These are phyloP conservation scores for Neurospora sp. DNA, from an alignment of 495 filamentous ascomycete species.

Conservation along the genomic window DNA sequence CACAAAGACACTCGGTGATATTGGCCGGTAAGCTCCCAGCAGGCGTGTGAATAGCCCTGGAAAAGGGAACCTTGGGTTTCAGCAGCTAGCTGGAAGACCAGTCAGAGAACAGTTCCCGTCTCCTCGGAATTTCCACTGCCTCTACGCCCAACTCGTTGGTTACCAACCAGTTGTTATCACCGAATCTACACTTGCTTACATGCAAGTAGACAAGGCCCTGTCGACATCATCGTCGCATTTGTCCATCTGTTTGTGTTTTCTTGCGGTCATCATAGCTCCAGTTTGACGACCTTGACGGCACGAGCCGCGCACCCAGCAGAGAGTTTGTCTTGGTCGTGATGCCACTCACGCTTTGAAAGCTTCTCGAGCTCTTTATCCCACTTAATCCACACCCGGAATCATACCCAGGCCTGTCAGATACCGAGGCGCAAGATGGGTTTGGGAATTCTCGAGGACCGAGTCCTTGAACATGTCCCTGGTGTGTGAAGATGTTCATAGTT, in stretches of 20 bases:
- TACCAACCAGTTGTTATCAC: background rate
- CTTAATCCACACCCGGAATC: background rate
- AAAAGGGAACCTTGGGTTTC: background rate
- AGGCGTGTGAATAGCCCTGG: background rate
- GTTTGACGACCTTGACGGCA: background rate
- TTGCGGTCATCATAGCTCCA: background rate
- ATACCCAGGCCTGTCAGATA: background rate
- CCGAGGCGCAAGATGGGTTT: conserved; percentile 56
- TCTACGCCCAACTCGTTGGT: background rate
- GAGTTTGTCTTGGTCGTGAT: background rate
- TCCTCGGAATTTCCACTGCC: background rate
- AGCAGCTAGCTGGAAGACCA: background rate
- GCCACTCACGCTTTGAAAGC: background rate
- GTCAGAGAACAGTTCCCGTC: background rate
- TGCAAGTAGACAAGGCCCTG: background rate
- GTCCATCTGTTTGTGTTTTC: background rate
- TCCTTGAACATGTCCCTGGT: conserved; percentile 66
- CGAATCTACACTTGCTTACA: background rate
- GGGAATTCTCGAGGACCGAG: conserved; percentile 60
- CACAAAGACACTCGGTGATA: background rate
- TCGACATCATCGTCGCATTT: background rate
- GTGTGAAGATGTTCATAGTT: conserved; percentile 2
- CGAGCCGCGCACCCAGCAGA: background rate
- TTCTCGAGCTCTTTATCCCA: background rate
- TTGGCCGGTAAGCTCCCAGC: background rate